Base-by-base conservation (phyloP, 306 rosid genomes). In the Acacia acuminata region DNA sequence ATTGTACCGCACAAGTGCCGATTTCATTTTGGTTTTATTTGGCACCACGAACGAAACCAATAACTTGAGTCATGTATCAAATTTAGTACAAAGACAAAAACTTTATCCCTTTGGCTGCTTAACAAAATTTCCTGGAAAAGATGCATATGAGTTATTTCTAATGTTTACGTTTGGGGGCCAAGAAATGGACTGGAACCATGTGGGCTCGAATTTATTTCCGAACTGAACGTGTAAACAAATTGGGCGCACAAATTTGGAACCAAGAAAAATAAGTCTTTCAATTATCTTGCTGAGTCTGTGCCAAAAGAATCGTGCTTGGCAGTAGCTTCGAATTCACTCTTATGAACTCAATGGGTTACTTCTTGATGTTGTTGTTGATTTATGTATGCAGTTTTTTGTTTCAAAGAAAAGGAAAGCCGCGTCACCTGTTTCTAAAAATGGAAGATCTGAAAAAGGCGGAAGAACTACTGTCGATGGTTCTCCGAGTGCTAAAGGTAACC, bases 351-450 rank as follows among this genome's bases (percentile, higher is more conserved):
- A 8, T 77, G 68, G 20, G 70, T 65, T 81, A 56, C 40, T 77
- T 60, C 25, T 67, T 61, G 48, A 27, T 45, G 22, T 81, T 60
- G 34, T 47, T 79, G 61, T 8, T 53, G 60, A 27, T 34, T 81
- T 50, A 2, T 38, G 77, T 51, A 24, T 71, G 30, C 93, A 96
- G 99, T 96, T 93, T 85, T 96, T 85, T 76, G 79, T 86, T 86
- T 86, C 98, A 7, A 96, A 92, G 97, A 96, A 96, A 74, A 84
- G 98, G 84, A 96, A 92, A 81, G 85, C 89, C 10, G 61, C 20
- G 58, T 88, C 99, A 5, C 97, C 96, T 16, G 80, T 56, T 76
- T 8, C 84, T 56, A 93, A 90, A 83, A 71, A 78, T 36, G 91
- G 86, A 84, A 90, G 88, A 79, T 77, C 71, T 55, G 96, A 87